Base-by-base conservation (phyloP, 2,329 filamentous ascomycete species). In the Trichophyton mentagrophytes region DNA sequence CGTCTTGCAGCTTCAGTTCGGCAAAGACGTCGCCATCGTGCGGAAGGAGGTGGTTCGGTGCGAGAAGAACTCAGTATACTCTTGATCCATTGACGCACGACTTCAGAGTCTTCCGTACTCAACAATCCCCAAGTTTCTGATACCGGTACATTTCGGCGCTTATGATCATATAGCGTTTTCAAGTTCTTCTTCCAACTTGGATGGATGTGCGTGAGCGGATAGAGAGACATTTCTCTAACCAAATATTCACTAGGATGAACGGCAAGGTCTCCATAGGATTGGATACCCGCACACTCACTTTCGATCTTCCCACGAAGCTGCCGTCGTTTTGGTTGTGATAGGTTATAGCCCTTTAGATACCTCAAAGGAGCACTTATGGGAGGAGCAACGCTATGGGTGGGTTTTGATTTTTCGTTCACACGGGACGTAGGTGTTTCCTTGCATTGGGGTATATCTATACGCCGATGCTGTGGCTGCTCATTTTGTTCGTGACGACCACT, bases 1-100 rank as follows among this genome's bases (percentile, higher is more conserved):
- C 67, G 66, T 25, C 42, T 30, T 36, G 40, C 57, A 33, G 57
- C 57, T 38, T 47, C 44, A n/a, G 8, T 49, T 20, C 22, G 40
- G 13, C 17, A 17, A 17, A 59, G 42, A 3, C 15, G 20, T 42
- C 25, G 22, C 57, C 57, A 59, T 4, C 40, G 9, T 27, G 9
- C 22, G 6, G 17, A n/a, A 22, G 40, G 57, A 6, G 22, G n/a
- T 8, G 22, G 15, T 2, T 15, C 13, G 8, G 13, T 46, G 25
- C 42, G 22, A 33, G 13, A 11, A 15, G 57, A 49, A n/a, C 25
- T 22, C 20, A 36, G 17, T 22, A 49, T 20, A 15, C 17, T 25
- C 40, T 49, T 38, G 13, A 49, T 22, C 57, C 57, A 59, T n/a
- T 3, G 5, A 49, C 15, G 8, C 7, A 57, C 55, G 40, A 36